These are phyloP conservation scores for Lachancea lanzarotensis DNA, from an alignment of 805 yeast species.

Conservation along the genomic window DNA sequence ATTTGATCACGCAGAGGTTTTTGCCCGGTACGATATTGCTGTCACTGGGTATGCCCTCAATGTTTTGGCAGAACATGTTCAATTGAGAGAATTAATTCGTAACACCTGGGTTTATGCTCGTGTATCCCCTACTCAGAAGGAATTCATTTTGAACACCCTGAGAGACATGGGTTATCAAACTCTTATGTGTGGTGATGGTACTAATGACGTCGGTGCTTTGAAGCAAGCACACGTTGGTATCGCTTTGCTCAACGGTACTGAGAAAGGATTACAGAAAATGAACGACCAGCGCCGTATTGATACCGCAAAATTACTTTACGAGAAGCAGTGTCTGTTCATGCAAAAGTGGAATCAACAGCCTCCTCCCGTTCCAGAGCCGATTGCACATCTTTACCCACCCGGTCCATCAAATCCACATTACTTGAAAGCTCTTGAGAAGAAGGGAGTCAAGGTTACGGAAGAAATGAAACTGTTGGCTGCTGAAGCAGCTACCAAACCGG, in stretches of 20 bases:
- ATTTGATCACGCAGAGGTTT: constrained; percentile 38
- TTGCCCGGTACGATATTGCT: constrained; percentile 73
- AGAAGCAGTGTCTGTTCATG: constrained; percentile 77
- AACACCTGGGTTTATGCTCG: constrained; percentile 97
- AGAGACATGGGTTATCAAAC: constrained; percentile 88
- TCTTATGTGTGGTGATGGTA: constrained; percentile 99
- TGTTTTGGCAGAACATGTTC: constrained; percentile 57
- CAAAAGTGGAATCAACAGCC: constrained; percentile 75
- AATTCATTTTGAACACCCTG: constrained; percentile 73
- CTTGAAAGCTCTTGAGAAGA: constrained; percentile 74
- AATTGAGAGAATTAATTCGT: constrained; percentile 65
- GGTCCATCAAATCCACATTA: constrained; percentile 89
- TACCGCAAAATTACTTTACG: constrained; percentile 58
- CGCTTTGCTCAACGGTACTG: constrained; percentile 96
- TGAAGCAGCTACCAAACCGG: constrained; percentile 39
- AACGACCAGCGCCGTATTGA: constrained; percentile 73
- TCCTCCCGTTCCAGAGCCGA: constrained; percentile 75
- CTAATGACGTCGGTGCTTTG: constrained; percentile 99
- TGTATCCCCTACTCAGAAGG: constrained; percentile 95
- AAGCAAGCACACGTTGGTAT: constrained; percentile 98
- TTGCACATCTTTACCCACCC: constrained; percentile 95
- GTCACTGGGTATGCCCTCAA: constrained; percentile 87
- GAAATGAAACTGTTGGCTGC: constrained; percentile 60
- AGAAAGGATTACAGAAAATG: constrained; percentile 83
- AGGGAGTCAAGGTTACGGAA: constrained; percentile 72